Evolutionary conservation across 352 stramenopile genomes (phyloP), one percentile per base, ranked within the genome.

Genomic region (Peronospora farinosa): DNA sequence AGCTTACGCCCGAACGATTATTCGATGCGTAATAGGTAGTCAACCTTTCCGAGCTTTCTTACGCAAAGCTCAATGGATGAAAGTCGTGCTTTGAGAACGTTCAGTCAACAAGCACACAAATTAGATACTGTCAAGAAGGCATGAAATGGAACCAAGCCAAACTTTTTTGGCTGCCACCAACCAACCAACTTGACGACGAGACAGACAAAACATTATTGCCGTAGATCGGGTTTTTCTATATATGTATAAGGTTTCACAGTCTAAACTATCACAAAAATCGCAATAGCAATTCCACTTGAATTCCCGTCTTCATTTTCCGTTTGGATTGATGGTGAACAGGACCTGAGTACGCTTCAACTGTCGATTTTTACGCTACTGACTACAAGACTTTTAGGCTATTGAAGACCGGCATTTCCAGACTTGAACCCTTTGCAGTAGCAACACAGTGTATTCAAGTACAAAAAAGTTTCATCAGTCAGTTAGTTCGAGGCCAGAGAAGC

Each of bases 241-340:
- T 21, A 21, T 21, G 28, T 32, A 32, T 32, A 32, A 32, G 2
- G 12, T 32, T 32, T 32, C 3, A 32, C 28, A 0, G 28, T 32
- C 10, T 12, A 37, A 9, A 8, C 2, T 37, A 17, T 44, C 30
- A 37, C 32, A 56, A 56, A 56, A 44, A 35, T 56, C 23, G 17
- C 40, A 31, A 55, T 48, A 55, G 37, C n/a, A 47, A 12, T 28
- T 31, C 6, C 15, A 31, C 9, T 3, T 23, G 35, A 13, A 13
- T 44, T 43, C 13, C 2, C 32, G 11, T 39, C 8, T 31, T 59
- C 54, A 63, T 56, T 59, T 65, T 31, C 28, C 36, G 33, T 52
- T 60, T 38, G 43, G 44, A 60, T 62, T 46, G 47, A 69, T 69
- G 59, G 60, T 40, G 28, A 51, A 41, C 45, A 65, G 45, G 41